Percentiles rank a stretch among this genome's conserved stretches.
phyloP scores from a whole-genome alignment of 805 yeast genomes.

The Spathaspora girioi region DNA sequence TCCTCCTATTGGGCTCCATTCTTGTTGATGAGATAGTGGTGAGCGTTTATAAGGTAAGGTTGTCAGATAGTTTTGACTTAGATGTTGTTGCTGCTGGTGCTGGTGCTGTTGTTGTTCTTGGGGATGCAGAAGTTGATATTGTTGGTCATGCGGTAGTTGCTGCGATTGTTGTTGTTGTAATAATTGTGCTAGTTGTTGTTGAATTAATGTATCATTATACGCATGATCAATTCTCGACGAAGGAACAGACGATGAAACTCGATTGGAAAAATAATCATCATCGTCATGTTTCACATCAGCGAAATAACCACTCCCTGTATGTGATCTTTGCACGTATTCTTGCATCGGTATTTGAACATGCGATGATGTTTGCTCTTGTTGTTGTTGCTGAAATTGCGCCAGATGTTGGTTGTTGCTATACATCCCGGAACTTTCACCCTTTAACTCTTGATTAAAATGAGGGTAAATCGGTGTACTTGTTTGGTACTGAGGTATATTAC shows the following conservation, averaged over 20 bases:
- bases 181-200: conserved; percentile 1
- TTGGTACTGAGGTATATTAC: not conserved
- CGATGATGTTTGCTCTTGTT: not conserved
- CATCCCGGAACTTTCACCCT: not conserved
- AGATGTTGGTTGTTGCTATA: not conserved
- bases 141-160: not conserved
- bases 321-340: not conserved
- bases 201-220: conserved; percentile 3
- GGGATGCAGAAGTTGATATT: not conserved
- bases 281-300: not conserved
- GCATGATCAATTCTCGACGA: conserved; percentile 4
- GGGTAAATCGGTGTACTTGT: not conserved
- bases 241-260: conserved; percentile 6
- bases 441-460: not conserved
- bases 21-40: not conserved
- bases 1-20: not conserved
- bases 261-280: conserved; percentile 3
- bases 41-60: not conserved
- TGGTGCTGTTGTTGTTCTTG: not conserved
- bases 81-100: conserved; percentile 1
- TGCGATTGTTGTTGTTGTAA: conserved; percentile 2
- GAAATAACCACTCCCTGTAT: not conserved
- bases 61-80: not conserved
- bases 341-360: not conserved
- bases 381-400: not conserved